Base-by-base conservation (phyloP, 2,329 filamentous ascomycete species). In the Calonectria multiphialidica region DNA sequence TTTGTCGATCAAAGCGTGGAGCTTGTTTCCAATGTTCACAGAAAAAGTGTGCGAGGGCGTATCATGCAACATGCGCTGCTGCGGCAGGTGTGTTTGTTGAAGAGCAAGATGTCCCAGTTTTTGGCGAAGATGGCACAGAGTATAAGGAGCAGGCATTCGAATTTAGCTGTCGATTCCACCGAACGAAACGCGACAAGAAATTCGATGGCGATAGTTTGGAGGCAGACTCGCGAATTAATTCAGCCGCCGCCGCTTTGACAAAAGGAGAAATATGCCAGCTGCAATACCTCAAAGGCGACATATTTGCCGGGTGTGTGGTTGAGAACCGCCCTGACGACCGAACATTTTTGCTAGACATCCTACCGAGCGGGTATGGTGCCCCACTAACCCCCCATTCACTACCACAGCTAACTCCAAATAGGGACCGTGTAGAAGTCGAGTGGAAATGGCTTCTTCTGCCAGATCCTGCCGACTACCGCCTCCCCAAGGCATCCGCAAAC, bases 1-100 rank as follows among this genome's bases (percentile, higher is more conserved):
- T 95, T 85, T 99, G 97, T 81, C 94, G 96, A 40, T 97, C 95
- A 37, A 97, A 97, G 83, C 94, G 94, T 70, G 97, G 97, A n/a
- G 95, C 95, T 18, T 98, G 96, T 84, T 97, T 99, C 85, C 96
- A 98, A 83, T 99, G 97, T 84, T 97, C 95, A 1, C 93, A 95
- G 77, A 96, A 96, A 86, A 98, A 98, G 82, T 99, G 97, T 80
- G 93, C 95, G 5, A 90, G 97, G 75, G 93, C 96, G 10, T 99
- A 98, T 84, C 97, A 99, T 82, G 94, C 96, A 18, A 98, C 96
- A 1, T 99, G 97, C 82, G 97, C 97, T 3, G 93, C 95, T 9
- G 93, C 96, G 25, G 96, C 96, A 42, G 97, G 97, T 69, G 95
- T 98, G 2, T 94, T 98, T 81, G 92, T 98, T 61, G 96, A 99